phyloP scores from a whole-genome alignment of 192 early-diverging fungal species.

The Podila minutissima region DNA sequence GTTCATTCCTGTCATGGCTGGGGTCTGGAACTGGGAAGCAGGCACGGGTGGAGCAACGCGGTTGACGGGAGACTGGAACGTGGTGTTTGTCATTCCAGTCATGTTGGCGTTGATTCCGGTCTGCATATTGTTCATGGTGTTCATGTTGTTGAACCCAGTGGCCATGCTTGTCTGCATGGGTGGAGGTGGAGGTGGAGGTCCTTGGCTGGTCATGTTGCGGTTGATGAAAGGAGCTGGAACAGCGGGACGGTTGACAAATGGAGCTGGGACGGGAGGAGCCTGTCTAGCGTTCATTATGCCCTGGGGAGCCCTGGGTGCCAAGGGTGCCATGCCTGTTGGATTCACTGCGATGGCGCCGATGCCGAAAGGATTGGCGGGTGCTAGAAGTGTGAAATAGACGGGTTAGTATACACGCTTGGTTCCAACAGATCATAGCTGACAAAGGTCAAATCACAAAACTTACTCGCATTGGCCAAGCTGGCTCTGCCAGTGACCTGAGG shows the following conservation, averaged over 20 bases:
- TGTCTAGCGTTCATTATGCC: slow-evolving; percentile 34
- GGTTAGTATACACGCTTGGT: background rate
- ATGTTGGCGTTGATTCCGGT: slow-evolving; percentile 26
- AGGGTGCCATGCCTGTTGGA: slow-evolving; percentile 32
- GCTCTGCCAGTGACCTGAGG: slow-evolving; percentile 52
- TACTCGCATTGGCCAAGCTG: slow-evolving; percentile 56
- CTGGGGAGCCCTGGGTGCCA: slow-evolving; percentile 18
- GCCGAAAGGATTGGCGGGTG: slow-evolving; percentile 43
- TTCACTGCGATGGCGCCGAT: slow-evolving; percentile 49
- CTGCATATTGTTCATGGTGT: slow-evolving; percentile 29
- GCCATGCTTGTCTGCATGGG: slow-evolving; percentile 49
- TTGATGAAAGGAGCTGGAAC: slow-evolving; percentile 34
- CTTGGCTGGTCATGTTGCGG: slow-evolving; percentile 32
- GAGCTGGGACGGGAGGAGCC: slow-evolving; percentile 41
- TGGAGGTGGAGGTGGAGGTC: slow-evolving; percentile 43
- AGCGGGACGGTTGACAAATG: slow-evolving; percentile 4
- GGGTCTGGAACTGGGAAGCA: slow-evolving; percentile 22
- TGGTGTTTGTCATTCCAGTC: slow-evolving; percentile 24
- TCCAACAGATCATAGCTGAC: background rate
- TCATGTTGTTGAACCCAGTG: slow-evolving; percentile 47
- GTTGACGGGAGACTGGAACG: slow-evolving; percentile 18
- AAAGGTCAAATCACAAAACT: background rate
- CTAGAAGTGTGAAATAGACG: background rate
- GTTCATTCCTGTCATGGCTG: slow-evolving; percentile 24
- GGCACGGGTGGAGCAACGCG: slow-evolving; percentile 19